phyloP scores from a whole-genome alignment of 345 rosid species.

The Hibiscus trionum region DNA sequence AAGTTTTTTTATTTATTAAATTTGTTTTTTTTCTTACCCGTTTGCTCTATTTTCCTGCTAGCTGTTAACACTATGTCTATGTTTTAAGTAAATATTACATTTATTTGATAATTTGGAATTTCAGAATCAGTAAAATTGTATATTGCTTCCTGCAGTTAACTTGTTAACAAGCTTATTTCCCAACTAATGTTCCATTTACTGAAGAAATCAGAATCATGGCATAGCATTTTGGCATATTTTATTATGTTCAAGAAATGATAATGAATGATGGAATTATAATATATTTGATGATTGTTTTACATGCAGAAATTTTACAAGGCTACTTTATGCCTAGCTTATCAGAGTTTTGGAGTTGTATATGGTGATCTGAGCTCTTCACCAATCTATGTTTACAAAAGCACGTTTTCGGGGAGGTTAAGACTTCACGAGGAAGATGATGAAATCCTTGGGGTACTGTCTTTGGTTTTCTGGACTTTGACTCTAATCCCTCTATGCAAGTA shows the following conservation, averaged over 20 bases:
- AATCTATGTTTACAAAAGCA: constrained; percentile 25
- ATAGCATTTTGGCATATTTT: no score
- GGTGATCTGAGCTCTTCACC: constrained; percentile 28
- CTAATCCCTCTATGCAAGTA: constrained; percentile 33
- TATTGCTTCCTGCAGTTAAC: no score
- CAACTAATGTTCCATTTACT: no score
- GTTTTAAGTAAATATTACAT: no score
- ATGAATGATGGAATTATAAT: not conserved
- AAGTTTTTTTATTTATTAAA: no score
- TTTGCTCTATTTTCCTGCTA: no score
- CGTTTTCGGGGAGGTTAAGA: constrained; percentile 22
- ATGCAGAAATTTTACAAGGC: constrained; percentile 21
- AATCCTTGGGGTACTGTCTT: constrained; percentile 31
- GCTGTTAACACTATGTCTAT: no score
- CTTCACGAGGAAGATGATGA: constrained; percentile 24
- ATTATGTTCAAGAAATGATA: not conserved
- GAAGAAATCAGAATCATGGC: no score
- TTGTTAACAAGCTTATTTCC: no score
- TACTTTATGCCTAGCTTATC: constrained; percentile 26
- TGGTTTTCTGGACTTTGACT: constrained; percentile 37
- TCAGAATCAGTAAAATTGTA: no score
- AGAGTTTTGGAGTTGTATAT: constrained; percentile 32
- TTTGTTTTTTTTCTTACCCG: no score
- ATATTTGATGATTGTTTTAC: constrained; percentile 4
- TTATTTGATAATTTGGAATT: no score